Percentiles rank a stretch among this genome's conserved stretches.
These are phyloP conservation scores for Globisporangium uncinulatum DNA, from an alignment of 352 stramenopile species.

Conservation along the genomic window DNA sequence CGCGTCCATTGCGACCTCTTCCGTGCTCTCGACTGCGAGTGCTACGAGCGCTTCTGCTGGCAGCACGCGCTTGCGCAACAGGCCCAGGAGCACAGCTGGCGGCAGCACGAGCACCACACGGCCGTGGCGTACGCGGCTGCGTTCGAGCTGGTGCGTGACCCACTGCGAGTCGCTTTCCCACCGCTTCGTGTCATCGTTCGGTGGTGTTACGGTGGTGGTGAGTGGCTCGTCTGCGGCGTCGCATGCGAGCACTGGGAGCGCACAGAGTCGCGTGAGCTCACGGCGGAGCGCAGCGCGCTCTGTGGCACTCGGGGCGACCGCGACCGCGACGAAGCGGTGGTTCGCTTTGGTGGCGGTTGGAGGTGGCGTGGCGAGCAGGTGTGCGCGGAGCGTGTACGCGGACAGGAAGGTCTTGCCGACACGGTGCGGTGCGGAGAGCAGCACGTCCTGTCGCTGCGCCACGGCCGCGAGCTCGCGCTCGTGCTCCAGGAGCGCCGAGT, in stretches of 20 bases:
- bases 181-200: background rate
- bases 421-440: slow-evolving; percentile 45
- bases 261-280: slow-evolving; percentile 42
- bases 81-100: slow-evolving; percentile 34
- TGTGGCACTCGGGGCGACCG: slow-evolving; percentile 28
- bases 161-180: slow-evolving; percentile 22
- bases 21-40: slow-evolving; percentile 57
- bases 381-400: slow-evolving; percentile 43
- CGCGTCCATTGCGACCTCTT: slow-evolving; percentile 53
- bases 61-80: slow-evolving; percentile 27
- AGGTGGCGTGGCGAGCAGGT: slow-evolving; percentile 5
- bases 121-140: slow-evolving; percentile 13
- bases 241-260: slow-evolving; percentile 23
- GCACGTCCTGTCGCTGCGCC: slow-evolving; percentile 46
- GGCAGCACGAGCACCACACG: slow-evolving; percentile 36
- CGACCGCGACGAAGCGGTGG: slow-evolving; percentile 19
- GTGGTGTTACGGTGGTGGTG: background rate
- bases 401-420: slow-evolving; percentile 74
- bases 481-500: slow-evolving; percentile 39
- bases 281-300: slow-evolving; percentile 24
- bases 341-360: background rate
- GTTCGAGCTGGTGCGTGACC: slow-evolving; percentile 11
- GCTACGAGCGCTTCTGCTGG: slow-evolving; percentile 27
- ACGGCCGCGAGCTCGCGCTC: slow-evolving; percentile 70
- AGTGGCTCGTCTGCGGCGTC: background rate